Evolutionary conservation across 2,329 filamentous ascomycete genomes (phyloP).

Genomic region (Trichoderma citrinoviride): DNA sequence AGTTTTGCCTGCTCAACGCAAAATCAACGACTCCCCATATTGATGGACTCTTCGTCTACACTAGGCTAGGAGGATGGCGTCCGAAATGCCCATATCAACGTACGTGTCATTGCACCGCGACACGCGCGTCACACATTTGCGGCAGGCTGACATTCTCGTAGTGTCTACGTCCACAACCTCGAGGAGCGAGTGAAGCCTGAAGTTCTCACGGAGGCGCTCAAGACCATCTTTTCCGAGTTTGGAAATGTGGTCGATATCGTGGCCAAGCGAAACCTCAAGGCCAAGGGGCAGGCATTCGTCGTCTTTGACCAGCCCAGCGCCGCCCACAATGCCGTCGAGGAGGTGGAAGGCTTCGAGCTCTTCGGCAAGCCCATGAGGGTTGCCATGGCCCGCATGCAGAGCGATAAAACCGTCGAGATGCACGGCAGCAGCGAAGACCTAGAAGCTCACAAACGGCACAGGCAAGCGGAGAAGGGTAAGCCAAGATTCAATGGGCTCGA

Average conservation of each 20-base stretch:
- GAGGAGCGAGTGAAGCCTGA: constrained; percentile 89
- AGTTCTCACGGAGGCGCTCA: constrained; percentile 68
- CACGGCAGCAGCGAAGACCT: constrained; percentile 76
- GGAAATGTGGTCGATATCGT: constrained; percentile 81
- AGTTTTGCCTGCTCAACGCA: neutral
- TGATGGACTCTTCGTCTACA: constrained; percentile 7
- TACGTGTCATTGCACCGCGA: constrained; percentile 74
- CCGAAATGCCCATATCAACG: constrained; percentile 55
- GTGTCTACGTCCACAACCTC: constrained; percentile 75
- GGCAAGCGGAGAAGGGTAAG: constrained; percentile 86
- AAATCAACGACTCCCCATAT: neutral
- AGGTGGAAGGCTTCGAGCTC: constrained; percentile 87
- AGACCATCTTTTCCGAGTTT: constrained; percentile 82
- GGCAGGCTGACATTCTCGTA: constrained; percentile 42
- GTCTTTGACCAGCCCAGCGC: constrained; percentile 81
- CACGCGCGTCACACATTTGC: constrained; percentile 46
- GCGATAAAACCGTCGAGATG: constrained; percentile 79
- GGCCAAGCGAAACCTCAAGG: constrained; percentile 84
- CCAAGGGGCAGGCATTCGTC: constrained; percentile 93
- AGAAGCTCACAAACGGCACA: constrained; percentile 78
- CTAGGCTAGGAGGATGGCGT: constrained; percentile 7
- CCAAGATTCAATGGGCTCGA: neutral
- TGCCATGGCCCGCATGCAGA: constrained; percentile 75
- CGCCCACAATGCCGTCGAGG: constrained; percentile 79
- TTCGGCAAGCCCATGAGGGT: constrained; percentile 89